phyloP scores from a whole-genome alignment of 139 green algal genomes.

The Volvox africanus region DNA sequence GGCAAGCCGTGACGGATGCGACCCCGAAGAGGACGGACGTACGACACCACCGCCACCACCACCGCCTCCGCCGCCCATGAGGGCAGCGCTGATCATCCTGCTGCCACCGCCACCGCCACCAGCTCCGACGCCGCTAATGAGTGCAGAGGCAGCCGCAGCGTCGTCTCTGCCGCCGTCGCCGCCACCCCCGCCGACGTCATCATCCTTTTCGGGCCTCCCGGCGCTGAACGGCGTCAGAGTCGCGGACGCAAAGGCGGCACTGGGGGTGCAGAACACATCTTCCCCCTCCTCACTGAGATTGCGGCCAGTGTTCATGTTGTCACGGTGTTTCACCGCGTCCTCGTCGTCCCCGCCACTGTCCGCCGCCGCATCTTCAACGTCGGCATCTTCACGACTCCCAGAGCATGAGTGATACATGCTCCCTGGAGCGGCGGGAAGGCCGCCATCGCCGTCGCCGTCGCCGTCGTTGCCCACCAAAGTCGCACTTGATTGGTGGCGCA shows the following conservation, averaged over 20 bases:
- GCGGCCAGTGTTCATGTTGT: background rate
- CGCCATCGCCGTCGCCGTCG: background rate
- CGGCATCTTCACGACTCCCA: background rate
- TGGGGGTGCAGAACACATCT: background rate
- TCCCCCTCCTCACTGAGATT: background rate
- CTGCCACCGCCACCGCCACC: background rate
- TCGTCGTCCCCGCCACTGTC: background rate
- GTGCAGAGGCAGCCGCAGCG: background rate
- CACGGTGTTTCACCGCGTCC: too few relatives aligned
- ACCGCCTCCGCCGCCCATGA: background rate
- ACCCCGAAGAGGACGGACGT: background rate
- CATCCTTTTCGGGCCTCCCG: background rate
- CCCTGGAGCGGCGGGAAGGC: background rate
- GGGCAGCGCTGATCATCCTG: background rate
- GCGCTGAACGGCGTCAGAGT: background rate
- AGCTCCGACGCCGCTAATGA: background rate
- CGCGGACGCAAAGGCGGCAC: background rate
- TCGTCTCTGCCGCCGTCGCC: background rate
- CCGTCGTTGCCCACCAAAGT: background rate
- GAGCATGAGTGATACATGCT: background rate
- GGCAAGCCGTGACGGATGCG: slow-evolving; percentile 1
- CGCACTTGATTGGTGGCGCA: background rate
- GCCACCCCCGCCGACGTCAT: background rate
- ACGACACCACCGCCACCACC: background rate
- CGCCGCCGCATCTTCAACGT: background rate